Evolutionary conservation across 805 yeast species (phyloP), one percentile per base, ranked within the genome.

Genomic region (Starmerella vitae): DNA sequence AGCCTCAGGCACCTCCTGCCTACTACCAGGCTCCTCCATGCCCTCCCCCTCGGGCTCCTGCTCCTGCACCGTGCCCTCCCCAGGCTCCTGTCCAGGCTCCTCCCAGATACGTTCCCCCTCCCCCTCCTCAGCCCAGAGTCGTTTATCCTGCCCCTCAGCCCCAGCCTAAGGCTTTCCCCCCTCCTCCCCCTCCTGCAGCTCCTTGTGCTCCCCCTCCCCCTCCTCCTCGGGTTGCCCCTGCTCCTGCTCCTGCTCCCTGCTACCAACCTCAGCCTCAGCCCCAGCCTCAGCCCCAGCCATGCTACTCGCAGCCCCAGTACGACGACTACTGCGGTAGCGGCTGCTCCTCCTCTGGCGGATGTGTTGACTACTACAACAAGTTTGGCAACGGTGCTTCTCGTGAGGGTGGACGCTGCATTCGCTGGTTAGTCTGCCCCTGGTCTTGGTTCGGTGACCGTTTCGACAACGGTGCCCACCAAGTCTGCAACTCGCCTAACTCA

Each of bases 381-480:
- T 8, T 18, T 18, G 18, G 43, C n/a, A 39, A 39, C 20, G 33
- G 14, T 19, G 26, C 33, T 18, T 39, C 43, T 9, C n/a, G 36
- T 13, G 34, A 17, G 33, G 21, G 32, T 4, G 41, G 46, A 30
- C 34, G 34, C 24, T 17, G 29, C 15, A 10, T 37, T 30, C 43
- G 40, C 31, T 39, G 29, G 26, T 13, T 42, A 13, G 15, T 37
- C 14, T 39, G 43, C 39, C 43, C 43, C 14, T 39, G 43, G 43
- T 34, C 42, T 7, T 34, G 21, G 30, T 34, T 39, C 21, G 39
- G 29, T n/a, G 38, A 39, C 24, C 14, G 27, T 24, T 35, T 28
- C 29, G 35, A 39, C 19, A 20, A 35, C 28, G 36, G 38, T 17
- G 42, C 34, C 2, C 20, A 14, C 25, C 17, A 12, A 13, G 10